These are phyloP conservation scores for Globisporangium yorkense DNA, from an alignment of 352 stramenopile genomes.

Conservation along the genomic window DNA sequence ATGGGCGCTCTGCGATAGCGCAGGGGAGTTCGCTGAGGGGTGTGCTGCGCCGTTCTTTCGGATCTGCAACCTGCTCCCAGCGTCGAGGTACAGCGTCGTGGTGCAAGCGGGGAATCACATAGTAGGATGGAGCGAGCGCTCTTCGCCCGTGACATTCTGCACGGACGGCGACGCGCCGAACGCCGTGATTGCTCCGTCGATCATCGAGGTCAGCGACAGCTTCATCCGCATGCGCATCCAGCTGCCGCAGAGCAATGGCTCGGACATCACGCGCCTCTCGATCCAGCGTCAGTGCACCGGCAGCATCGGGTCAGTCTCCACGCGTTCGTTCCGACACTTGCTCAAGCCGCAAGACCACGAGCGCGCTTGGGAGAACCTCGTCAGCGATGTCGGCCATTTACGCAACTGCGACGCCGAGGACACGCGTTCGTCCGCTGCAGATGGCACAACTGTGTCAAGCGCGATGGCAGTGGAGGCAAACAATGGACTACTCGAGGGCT, in stretches of 20 bases:
- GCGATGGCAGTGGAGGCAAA: not conserved
- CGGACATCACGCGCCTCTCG: conserved; percentile 21
- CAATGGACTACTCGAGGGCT: conserved; percentile 7
- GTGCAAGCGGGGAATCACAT: conserved; percentile 42
- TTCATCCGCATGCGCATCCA: conserved; percentile 35
- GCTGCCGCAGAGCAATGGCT: conserved; percentile 35
- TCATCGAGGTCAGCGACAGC: conserved; percentile 30
- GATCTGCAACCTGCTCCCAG: conserved; percentile 34
- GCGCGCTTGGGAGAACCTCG: conserved; percentile 24
- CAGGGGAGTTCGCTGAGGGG: conserved; percentile 14
- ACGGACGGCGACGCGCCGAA: conserved; percentile 41
- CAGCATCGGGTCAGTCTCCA: conserved; percentile 19
- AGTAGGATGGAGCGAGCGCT: conserved; percentile 36
- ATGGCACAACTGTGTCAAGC: not conserved
- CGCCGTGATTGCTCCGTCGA: conserved; percentile 25
- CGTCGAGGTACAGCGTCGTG: conserved; percentile 29
- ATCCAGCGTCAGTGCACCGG: conserved; percentile 43
- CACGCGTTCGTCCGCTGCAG: not conserved
- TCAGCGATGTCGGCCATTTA: conserved; percentile 23
- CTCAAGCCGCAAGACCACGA: conserved; percentile 28
- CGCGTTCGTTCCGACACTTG: conserved; percentile 24
- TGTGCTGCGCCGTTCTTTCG: conserved; percentile 18
- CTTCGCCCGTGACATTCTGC: conserved; percentile 13
- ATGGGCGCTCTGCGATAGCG: conserved; percentile 24
- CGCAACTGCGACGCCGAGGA: conserved; percentile 14